Base-by-base conservation (phyloP, 768 basidiomycete species). In the Tylopilus vinaceipallidus region DNA sequence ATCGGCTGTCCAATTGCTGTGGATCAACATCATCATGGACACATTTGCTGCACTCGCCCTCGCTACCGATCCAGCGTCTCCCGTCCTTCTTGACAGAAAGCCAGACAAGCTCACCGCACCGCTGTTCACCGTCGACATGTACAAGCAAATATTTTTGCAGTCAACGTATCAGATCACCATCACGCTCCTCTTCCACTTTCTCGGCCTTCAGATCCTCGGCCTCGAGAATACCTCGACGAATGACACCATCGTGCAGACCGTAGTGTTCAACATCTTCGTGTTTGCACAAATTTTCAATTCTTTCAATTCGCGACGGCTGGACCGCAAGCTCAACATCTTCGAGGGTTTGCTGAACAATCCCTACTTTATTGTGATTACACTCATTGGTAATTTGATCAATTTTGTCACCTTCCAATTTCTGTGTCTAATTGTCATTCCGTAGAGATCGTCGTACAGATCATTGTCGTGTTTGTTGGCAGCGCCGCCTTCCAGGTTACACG, bases 21-120 rank as follows among this genome's bases (percentile, higher is more conserved):
- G 97, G 95, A 92, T 98, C 70, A 98, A 98, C 75, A 87, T 98
- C 54, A 95, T 95, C 68, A 95, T 95, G 94, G 95, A 97, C 65
- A 95, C 93, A 2, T 98, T 99, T 64, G 97, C 97, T 48, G 97
- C 97, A 22, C 83, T 98, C 43, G 97, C 97, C 12, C 82, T 99
- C 43, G 95, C 97, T 16, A 98, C 97, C 22, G 97, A 98, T 67
- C 95, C 94, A 9, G 95, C 97, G 1, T 82, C 86, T 2, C 84
- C 84, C 40, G 66, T 74, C 6, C 79, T 91, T 29, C 82, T 99
- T 37, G 77, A 97, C 47, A 85, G 95, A 61, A 88, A 90, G 67
- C 97, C 97, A 4, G 94, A 98, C 68, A 83, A 80, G 73, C 90
- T 91, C 72, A 82, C 79, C 2, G 85, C 92, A 2, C 92, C 97